These are phyloP conservation scores for Raddia guianensis DNA, from an alignment of 176 grass and related monocot genomes.

Conservation along the genomic window DNA sequence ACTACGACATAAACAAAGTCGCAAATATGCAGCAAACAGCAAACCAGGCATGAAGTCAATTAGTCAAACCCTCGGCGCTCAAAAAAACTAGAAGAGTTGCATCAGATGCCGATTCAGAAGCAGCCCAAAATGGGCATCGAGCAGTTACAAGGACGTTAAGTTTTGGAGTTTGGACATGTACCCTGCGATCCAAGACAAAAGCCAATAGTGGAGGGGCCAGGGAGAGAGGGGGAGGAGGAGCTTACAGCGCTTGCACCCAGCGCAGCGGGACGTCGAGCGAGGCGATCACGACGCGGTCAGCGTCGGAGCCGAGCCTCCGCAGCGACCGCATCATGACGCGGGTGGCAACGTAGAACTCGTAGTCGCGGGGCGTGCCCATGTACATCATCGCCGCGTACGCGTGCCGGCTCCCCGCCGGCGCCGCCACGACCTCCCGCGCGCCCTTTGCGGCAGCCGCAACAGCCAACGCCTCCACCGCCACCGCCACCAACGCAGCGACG, in stretches of 20 bases:
- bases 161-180: not conserved
- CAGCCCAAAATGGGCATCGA: not conserved
- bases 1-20: not conserved
- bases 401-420: slow-evolving; percentile 47
- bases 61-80: not conserved
- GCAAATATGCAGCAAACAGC: not conserved
- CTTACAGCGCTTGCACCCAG: slow-evolving; percentile 80
- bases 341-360: slow-evolving; percentile 95
- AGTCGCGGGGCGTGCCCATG: slow-evolving; percentile 91
- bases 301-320: slow-evolving; percentile 44
- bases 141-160: not conserved
- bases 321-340: slow-evolving; percentile 93
- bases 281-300: slow-evolving; percentile 82
- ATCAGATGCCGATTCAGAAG: not conserved
- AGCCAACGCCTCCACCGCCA: not conserved
- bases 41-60: slow-evolving; percentile 20
- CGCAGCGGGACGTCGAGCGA: slow-evolving; percentile 71
- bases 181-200: not conserved
- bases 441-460: slow-evolving; percentile 10
- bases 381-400: slow-evolving; percentile 96
- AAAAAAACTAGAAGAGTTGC: not conserved
- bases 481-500: slow-evolving; percentile 10
- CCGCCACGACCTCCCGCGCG: not conserved
- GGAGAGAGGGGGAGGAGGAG: no score
- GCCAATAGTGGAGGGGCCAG: not conserved